Evolutionary conservation across 2,329 filamentous ascomycete genomes (phyloP).

Genomic region (Rhexocercosporidium sp.): DNA sequence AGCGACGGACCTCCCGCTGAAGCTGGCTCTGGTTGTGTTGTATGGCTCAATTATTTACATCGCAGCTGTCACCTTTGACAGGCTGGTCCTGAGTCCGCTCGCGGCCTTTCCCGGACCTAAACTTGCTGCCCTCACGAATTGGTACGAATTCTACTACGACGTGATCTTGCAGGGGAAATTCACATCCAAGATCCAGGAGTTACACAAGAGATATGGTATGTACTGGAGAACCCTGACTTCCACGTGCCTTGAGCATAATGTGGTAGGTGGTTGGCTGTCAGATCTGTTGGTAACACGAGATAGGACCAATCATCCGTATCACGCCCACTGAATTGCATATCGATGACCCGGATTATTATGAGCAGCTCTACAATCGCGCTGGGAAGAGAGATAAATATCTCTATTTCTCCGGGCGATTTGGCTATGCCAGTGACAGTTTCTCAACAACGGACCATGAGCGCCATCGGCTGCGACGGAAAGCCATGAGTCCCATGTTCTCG

Average conservation of each 20-base stretch:
- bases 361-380: slow-evolving; percentile 32
- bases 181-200: slow-evolving; percentile 21
- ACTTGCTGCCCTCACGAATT: slow-evolving; percentile 33
- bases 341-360: slow-evolving; percentile 37
- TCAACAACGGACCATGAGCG: slow-evolving; percentile 25
- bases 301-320: slow-evolving; percentile 38
- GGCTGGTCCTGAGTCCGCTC: slow-evolving; percentile 43
- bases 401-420: slow-evolving; percentile 22
- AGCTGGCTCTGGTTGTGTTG: not conserved
- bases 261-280: slow-evolving; percentile 16
- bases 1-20: not conserved
- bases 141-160: slow-evolving; percentile 40
- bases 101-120: slow-evolving; percentile 40
- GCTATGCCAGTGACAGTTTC: slow-evolving; percentile 22
- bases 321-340: slow-evolving; percentile 40
- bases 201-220: slow-evolving; percentile 31
- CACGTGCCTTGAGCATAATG: not conserved
- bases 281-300: slow-evolving; percentile 5
- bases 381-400: slow-evolving; percentile 26
- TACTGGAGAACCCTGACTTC: not conserved
- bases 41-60: slow-evolving; percentile 12
- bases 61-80: slow-evolving; percentile 20
- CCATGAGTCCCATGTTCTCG: slow-evolving; percentile 31
- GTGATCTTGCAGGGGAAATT: slow-evolving; percentile 29
- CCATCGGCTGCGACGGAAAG: slow-evolving; percentile 30